Percentiles rank a stretch among this genome's conserved stretches.
Evolutionary conservation across 345 rosid genomes (phyloP).

Genomic region (Camelina laxa): DNA sequence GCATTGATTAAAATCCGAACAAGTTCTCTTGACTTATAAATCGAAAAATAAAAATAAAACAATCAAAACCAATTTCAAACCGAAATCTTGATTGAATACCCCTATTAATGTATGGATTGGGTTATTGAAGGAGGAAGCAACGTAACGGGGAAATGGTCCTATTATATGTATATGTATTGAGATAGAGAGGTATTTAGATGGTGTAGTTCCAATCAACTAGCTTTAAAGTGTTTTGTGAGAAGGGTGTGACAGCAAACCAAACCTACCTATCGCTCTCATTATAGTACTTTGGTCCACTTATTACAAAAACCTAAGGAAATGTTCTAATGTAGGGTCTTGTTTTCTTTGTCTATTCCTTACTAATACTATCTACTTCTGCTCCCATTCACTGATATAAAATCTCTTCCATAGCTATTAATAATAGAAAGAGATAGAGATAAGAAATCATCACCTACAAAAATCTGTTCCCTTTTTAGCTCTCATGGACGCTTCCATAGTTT

Average conservation of each 20-base stretch:
- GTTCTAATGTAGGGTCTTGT: constrained; percentile 28
- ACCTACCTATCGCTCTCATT: constrained; percentile 45
- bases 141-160: constrained; percentile 34
- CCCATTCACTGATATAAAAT: constrained; percentile 34
- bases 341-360: constrained; percentile 44
- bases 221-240: constrained; percentile 39
- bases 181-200: constrained; percentile 5
- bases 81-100: neutral
- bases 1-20: too few species aligned
- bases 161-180: neutral
- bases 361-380: constrained; percentile 45
- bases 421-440: constrained; percentile 15
- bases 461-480: constrained; percentile 5
- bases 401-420: constrained; percentile 19
- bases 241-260: constrained; percentile 41
- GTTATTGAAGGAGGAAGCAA: constrained; percentile 23
- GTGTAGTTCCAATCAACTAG: constrained; percentile 43
- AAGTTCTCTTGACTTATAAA: too few species aligned
- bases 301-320: constrained; percentile 26
- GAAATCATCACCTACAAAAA: constrained; percentile 25
- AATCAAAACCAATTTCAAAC: neutral
- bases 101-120: neutral
- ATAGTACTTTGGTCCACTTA: constrained; percentile 41
- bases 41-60: too few species aligned
- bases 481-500: constrained; percentile 51